Percentiles rank a stretch among this genome's conserved stretches.
Evolutionary conservation across 331 rosid genomes (phyloP).

Genomic region (Quercus phellos): DNA sequence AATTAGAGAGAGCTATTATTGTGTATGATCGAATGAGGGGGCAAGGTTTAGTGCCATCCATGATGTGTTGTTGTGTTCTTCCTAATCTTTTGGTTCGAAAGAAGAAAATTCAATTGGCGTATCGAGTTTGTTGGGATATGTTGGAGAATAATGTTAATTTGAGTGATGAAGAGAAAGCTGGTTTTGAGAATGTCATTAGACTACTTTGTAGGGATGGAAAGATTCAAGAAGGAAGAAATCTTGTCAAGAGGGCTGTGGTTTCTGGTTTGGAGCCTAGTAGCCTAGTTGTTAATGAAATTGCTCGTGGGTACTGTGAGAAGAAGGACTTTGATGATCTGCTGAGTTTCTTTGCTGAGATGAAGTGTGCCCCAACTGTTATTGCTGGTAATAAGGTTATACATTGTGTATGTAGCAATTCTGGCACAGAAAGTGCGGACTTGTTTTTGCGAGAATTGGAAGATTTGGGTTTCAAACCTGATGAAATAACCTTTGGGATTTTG

Average conservation of each 20-base stretch:
- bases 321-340: constrained; percentile 70
- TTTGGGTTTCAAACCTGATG: constrained; percentile 61
- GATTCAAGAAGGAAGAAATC: constrained; percentile 65
- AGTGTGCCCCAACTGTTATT: constrained; percentile 43
- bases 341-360: constrained; percentile 62
- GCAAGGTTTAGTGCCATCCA: constrained; percentile 35
- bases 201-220: constrained; percentile 58
- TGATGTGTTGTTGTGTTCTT: constrained; percentile 33
- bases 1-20: constrained; percentile 48
- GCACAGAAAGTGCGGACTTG: constrained; percentile 47
- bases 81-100: constrained; percentile 41
- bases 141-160: constrained; percentile 29
- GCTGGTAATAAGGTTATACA: constrained; percentile 63
- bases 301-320: constrained; percentile 76
- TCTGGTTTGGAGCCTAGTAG: constrained; percentile 37
- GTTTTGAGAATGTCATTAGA: constrained; percentile 48
- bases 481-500: constrained; percentile 72
- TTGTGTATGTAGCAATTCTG: constrained; percentile 51
- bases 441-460: constrained; percentile 51
- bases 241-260: constrained; percentile 57
- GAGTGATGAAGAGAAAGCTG: constrained; percentile 37
- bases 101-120: constrained; percentile 42
- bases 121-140: constrained; percentile 48
- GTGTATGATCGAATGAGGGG: constrained; percentile 42
- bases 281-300: constrained; percentile 54